Base-by-base conservation (phyloP, 176 grass and related monocot species). In the Poa annua region DNA sequence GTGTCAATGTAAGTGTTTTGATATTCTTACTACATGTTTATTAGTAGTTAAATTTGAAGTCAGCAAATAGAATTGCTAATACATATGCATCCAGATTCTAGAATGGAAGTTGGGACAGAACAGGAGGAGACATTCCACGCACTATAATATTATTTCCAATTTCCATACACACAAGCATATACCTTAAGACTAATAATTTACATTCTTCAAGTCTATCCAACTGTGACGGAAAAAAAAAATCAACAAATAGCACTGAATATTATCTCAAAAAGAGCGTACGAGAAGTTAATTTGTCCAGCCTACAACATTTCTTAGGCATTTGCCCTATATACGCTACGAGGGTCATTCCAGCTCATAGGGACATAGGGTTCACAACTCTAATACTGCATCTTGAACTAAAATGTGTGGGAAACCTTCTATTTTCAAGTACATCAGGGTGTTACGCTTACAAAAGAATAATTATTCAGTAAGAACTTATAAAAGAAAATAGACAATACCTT, bases 121-220 rank as follows among this genome's bases (percentile, higher is more conserved):
- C 14, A 79, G 39, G 22, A 26, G 34, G 22, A 20, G 49, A 33
- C 16, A 48, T 64, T 33, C 5, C 9, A 11, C 2, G 17, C 14
- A 7, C 21, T 61, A 45, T 22, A 77, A 60, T 77, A 25, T 77
- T 77, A 60, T 79, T 64, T 79, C 54, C 59, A 48, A 34, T 64
- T 47, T 79, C 54, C 59, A 33, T 52, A 45, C 12, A 60, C 76
- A 63, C 36, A 79, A 11, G 15, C 76, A 29, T 29, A 5, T 41
- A 44, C 20, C 55, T 29, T 62, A 47, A 52, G 42, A 52, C 15
- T 33, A 74, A 15, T 4, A 72, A 48, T 66, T 65, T 66, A 66
- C 29, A 36, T 36, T 6, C 63, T 66, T 66, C 68, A 44, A 76
- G 11, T 76, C 17, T 33, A 53, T 21, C 32, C 11, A 76, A 54